Base-by-base conservation (phyloP, 306 rosid species). In the Morella rubra region DNA sequence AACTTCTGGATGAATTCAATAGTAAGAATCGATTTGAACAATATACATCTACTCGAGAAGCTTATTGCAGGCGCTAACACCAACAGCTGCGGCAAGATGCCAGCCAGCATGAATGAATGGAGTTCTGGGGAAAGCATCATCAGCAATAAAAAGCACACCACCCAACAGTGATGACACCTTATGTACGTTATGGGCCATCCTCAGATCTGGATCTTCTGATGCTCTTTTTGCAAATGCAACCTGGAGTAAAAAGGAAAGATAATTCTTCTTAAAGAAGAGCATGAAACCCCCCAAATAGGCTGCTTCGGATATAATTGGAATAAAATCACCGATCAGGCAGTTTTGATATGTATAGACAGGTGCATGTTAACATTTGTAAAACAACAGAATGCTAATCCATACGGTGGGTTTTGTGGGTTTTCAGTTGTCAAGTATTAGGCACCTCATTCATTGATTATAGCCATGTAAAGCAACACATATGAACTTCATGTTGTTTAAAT, bases 51-150 rank as follows among this genome's bases (percentile, higher is more conserved):
- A 91, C 81, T 91, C 87, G 75, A 96, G 99, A 88, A 96, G 98
- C 87, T 92, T 96, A 76, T 92, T 91, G 89, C 97, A 91, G 78
- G 99, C 88, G 70, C 97, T 85, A 64, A 96, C 97, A 40, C 93
- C 97, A 74, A 96, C 71, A 72, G 99, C 99, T 56, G 99, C 99
- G 56, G 99, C 97, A 62, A 96, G 93, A 85, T 96, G 99, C 99
- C 99, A 96, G 27, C 86, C 98, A 83, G 99, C 97, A 84, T 96
- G 99, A 83, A 96, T 75, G 85, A 87, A 96, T 46, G 93, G 99
- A 47, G 97, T 96, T 69, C 51, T 7, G 4, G 99, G 99, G 71
- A 76, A 92, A 37, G 85, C 54, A 77, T 96, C 99, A 56, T 96
- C 99, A 0, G 99, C 98, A 18, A 93, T 13, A 73, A 96, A 96